Conservation (phyloP, 139 green algal species). For the Spirogloea muscicola region DNA sequence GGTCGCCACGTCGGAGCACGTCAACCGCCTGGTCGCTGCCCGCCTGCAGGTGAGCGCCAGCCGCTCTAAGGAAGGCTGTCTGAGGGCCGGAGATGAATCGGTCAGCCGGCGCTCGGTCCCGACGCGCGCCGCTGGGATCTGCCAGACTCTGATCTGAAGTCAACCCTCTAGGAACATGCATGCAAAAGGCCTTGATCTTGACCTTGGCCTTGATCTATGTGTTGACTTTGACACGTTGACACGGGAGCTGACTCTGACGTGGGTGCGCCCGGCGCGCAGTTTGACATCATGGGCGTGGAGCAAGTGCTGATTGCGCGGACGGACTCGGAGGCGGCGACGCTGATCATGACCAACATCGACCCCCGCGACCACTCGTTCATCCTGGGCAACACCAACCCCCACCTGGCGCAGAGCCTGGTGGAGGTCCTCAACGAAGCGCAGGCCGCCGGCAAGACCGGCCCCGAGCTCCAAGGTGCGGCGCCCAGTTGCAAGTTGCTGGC, state of each 20-base stretch:
- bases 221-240: too few species aligned
- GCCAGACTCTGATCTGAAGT: too few species aligned
- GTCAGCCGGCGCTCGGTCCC: too few species aligned
- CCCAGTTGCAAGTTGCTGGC: too few species aligned
- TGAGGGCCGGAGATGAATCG: too few species aligned
- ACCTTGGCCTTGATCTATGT: too few species aligned
- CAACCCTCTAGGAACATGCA: too few species aligned
- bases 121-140: too few species aligned
- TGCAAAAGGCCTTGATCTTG: too few species aligned
- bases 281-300: slow-evolving; percentile 45
- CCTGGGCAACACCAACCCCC: slow-evolving; percentile 60
- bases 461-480: slow-evolving; percentile 46
- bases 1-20: slow-evolving; percentile 37
- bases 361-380: slow-evolving; percentile 72
- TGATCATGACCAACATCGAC: slow-evolving; percentile 81
- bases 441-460: slow-evolving; percentile 26
- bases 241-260: too few species aligned
- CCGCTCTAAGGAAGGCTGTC: too few species aligned
- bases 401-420: slow-evolving; percentile 21
- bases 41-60: slow-evolving; percentile 29
- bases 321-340: slow-evolving; percentile 67
- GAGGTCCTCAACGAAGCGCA: slow-evolving; percentile 23
- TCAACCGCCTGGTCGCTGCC: slow-evolving; percentile 36
- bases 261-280: too few species aligned
- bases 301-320: slow-evolving; percentile 65